phyloP scores from a whole-genome alignment of 495 filamentous ascomycete genomes.

The Pyronema omphalodes region DNA sequence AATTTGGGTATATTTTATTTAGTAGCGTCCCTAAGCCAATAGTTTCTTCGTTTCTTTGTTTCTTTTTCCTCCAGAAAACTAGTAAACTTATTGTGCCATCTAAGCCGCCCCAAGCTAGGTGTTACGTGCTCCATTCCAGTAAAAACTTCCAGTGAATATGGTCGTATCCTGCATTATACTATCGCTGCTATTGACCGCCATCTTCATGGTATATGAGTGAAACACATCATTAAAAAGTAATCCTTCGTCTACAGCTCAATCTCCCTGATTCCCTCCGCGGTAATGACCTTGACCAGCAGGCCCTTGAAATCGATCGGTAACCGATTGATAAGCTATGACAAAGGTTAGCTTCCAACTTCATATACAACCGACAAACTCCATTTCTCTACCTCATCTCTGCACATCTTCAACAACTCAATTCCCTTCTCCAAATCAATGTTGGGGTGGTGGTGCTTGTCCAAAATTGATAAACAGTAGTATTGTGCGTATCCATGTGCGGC shows the following conservation, averaged over 20 bases:
- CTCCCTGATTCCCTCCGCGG: conserved; percentile 72
- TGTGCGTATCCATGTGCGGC: conserved; percentile 97
- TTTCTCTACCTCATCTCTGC: conserved; percentile 55
- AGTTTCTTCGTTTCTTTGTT: too few species aligned
- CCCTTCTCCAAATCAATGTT: conserved; percentile 76
- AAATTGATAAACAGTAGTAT: conserved; percentile 62
- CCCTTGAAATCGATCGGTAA: conserved; percentile 98
- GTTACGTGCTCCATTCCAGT: too few species aligned
- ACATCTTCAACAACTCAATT: conserved; percentile 67
- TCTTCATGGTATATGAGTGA: too few species aligned
- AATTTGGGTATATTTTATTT: too few species aligned
- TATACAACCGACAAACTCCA: background rate
- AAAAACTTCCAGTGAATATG: too few species aligned
- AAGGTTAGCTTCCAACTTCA: conserved; percentile 1
- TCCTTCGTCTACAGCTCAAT: conserved; percentile 30
- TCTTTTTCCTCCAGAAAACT: too few species aligned
- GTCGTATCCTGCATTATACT: too few species aligned
- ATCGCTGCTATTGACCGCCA: too few species aligned
- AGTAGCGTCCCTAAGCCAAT: too few species aligned
- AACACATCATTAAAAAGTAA: too few species aligned
- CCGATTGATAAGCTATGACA: conserved; percentile 44
- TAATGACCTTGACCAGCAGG: conserved; percentile 77
- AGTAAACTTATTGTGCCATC: too few species aligned
- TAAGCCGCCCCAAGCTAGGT: too few species aligned
- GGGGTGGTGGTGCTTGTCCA: conserved; percentile 96